Evolutionary conservation across 1,284 basidiomycete genomes (phyloP).

Genomic region (Pseudozyma pruni): DNA sequence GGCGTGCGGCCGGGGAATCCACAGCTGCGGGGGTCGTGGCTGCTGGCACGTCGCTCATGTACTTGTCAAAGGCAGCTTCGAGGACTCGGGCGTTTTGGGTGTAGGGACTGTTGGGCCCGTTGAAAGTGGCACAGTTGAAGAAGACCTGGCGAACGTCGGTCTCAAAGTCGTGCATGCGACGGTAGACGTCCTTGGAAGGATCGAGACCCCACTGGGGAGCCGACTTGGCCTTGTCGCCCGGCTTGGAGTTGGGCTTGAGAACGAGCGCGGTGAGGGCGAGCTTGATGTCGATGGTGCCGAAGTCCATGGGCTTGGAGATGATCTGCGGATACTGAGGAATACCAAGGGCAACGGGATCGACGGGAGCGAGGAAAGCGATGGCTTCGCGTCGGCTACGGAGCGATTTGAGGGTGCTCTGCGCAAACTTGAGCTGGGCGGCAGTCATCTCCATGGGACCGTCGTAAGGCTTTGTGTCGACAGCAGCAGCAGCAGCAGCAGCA

Average conservation of each 20-base stretch:
- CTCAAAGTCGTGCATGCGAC: conserved; percentile 54
- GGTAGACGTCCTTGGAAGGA: conserved; percentile 54
- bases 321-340: conserved; percentile 91
- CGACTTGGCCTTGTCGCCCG: conserved; percentile 59
- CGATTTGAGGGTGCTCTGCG: conserved; percentile 79
- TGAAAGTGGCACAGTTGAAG: conserved; percentile 88
- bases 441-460: conserved; percentile 50
- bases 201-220: conserved; percentile 52
- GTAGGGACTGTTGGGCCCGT: conserved; percentile 85
- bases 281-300: conserved; percentile 92
- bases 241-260: conserved; percentile 50
- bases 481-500: conserved; percentile 3
- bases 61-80: conserved; percentile 86
- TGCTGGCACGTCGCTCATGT: conserved; percentile 70
- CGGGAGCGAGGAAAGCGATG: conserved; percentile 83
- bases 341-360: conserved; percentile 87
- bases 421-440: conserved; percentile 81
- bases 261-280: conserved; percentile 60
- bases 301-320: conserved; percentile 92
- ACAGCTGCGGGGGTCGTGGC: conserved; percentile 65
- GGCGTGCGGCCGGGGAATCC: conserved; percentile 62
- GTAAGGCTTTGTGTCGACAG: conserved; percentile 24
- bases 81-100: conserved; percentile 82
- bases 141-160: conserved; percentile 74
- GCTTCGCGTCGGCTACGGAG: conserved; percentile 90